A percentile compares a stretch with the other conserved stretches of the same genome.
phyloP scores from a whole-genome alignment of 2,329 filamentous ascomycete genomes.

The Zopfia rhizophila region DNA sequence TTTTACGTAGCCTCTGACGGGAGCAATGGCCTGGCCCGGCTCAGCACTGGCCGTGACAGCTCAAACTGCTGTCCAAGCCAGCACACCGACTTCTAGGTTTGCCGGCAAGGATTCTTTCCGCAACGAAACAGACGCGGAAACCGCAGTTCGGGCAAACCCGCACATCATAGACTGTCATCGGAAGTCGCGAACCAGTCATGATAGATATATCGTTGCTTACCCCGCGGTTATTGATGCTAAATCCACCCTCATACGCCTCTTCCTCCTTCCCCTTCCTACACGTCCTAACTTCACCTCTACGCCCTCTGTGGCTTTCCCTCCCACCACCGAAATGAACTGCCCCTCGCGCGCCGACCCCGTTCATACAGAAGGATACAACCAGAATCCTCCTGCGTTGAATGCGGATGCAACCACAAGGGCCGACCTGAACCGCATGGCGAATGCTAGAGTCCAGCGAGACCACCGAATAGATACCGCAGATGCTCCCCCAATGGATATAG shows the following conservation, averaged over 20 bases:
- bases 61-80: too few relatives aligned
- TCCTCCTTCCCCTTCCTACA: too few relatives aligned
- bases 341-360: slow-evolving; percentile 69
- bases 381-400: slow-evolving; percentile 67
- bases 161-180: neutral
- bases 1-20: too few relatives aligned
- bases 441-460: slow-evolving; percentile 63
- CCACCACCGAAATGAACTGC: slow-evolving; percentile 66
- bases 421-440: slow-evolving; percentile 70
- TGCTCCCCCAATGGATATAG: slow-evolving; percentile 17
- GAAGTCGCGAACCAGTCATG: slow-evolving; percentile 5
- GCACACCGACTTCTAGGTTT: slow-evolving; percentile 6
- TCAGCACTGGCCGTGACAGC: too few relatives aligned
- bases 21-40: too few relatives aligned
- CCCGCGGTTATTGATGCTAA: too few relatives aligned
- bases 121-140: neutral
- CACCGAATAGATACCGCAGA: slow-evolving; percentile 36
- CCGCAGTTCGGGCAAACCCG: neutral
- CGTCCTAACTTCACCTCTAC: too few relatives aligned
- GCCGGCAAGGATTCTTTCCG: neutral
- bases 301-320: too few relatives aligned
- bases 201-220: slow-evolving; percentile 12
- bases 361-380: slow-evolving; percentile 67
- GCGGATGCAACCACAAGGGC: slow-evolving; percentile 70
- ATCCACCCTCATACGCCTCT: too few relatives aligned